phyloP scores from a whole-genome alignment of 2,329 filamentous ascomycete species.

The Fusarium solani-melongenae region DNA sequence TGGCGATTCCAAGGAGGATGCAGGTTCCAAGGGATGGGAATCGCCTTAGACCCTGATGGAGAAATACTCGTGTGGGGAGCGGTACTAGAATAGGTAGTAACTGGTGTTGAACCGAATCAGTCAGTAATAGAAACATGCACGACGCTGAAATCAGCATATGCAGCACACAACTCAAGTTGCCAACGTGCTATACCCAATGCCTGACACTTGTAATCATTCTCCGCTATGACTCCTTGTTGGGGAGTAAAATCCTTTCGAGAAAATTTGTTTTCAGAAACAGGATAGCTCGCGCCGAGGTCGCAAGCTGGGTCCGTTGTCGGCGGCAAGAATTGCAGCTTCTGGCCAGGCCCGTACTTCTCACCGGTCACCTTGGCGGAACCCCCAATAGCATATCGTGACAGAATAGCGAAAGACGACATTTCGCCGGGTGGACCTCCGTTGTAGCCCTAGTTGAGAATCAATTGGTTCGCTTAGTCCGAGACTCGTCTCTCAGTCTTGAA shows the following conservation, averaged over 20 bases:
- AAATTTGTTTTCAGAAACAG: slow-evolving; percentile 1
- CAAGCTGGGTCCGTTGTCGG: slow-evolving; percentile 36
- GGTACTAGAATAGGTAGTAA: not conserved
- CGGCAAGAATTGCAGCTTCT: slow-evolving; percentile 20
- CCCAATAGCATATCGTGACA: slow-evolving; percentile 13
- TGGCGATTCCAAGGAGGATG: slow-evolving; percentile 38
- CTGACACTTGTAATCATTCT: not conserved
- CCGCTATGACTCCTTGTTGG: not conserved
- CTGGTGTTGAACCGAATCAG: not conserved
- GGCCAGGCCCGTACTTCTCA: slow-evolving; percentile 8
- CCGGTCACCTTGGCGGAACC: slow-evolving; percentile 19
- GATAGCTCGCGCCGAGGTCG: slow-evolving; percentile 14
- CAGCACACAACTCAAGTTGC: not conserved
- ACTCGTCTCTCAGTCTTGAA: not conserved
- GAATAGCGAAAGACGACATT: slow-evolving; percentile 15
- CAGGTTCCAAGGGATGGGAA: not conserved
- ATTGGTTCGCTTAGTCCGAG: slow-evolving; percentile 26
- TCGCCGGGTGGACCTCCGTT: slow-evolving; percentile 21
- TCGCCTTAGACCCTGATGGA: not conserved
- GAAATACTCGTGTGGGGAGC: not conserved
- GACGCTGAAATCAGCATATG: not conserved
- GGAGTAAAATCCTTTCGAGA: not conserved
- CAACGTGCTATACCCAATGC: not conserved
- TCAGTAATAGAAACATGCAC: not conserved
- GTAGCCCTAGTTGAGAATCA: slow-evolving; percentile 5